Base-by-base conservation (phyloP, 2,329 filamentous ascomycete genomes). In the Capronia epimyces region DNA sequence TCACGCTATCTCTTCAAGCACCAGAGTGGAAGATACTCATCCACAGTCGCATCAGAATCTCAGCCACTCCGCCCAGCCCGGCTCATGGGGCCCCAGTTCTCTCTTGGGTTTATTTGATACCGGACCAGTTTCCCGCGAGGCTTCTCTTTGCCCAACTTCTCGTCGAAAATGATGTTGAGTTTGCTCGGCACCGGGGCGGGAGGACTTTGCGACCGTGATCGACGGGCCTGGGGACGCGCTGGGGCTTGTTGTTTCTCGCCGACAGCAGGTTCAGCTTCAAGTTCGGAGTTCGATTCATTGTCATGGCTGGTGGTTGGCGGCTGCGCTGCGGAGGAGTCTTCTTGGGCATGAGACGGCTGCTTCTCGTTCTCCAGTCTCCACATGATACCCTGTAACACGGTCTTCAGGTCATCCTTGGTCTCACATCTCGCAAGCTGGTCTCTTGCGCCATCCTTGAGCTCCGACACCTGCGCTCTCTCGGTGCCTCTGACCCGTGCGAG, bases 81-180 rank as follows among this genome's bases (percentile, higher is more conserved):
- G 52, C 66, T 72, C 81, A 95, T 82, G 1, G 93, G 93, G 0
- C 93, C 93, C 93, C 93, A 98, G 67, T 97, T 93, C 64, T 89
- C 84, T 53, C 85, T 76, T 40, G 93, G 93, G 65, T 97, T 97
- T 54, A 84, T 72, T 72, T 95, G 93, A 68, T 96, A 98, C 56
- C 91, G 77, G 47, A 94, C 82, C 40, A 94, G 75, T 58, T 83
- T 85, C 65, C 80, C 84, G 43, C 73, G 77, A 46, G 80, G 78
- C 56, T 74, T 78, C 53, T 88, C 83, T 60, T 76, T 83, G 0
- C 90, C 91, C 10, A 96, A 75, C 48, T 75, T 67, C 59, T 93
- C 87, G 65, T 97, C 84, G 66, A 98, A 97, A 1, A 84, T 79
- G 50, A 89, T 79, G 34, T 81, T 73, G 57, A 83, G 68, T 37